These are phyloP conservation scores for Suhomyces taliae DNA, from an alignment of 1,139 yeast species.

Conservation along the genomic window DNA sequence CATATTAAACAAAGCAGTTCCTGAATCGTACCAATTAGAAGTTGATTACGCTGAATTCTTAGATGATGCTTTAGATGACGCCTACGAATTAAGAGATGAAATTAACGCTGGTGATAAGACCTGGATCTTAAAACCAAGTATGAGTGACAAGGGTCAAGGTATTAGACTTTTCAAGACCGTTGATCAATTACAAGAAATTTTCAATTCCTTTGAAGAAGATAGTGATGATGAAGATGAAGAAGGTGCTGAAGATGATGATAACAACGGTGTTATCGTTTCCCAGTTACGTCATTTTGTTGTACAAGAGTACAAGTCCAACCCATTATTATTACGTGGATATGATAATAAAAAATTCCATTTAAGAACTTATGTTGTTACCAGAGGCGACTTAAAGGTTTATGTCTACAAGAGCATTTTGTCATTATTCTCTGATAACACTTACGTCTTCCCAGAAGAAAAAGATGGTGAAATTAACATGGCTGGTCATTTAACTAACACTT, in stretches of 20 bases:
- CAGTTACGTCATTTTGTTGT: constrained; percentile 89
- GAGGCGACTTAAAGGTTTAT: constrained; percentile 71
- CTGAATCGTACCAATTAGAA: constrained; percentile 77
- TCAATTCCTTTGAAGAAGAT: constrained; percentile 80
- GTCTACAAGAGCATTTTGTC: constrained; percentile 80
- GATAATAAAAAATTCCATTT: constrained; percentile 82
- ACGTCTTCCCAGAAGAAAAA: constrained; percentile 36
- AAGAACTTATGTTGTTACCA: constrained; percentile 78
- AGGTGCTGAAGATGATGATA: constrained; percentile 28
- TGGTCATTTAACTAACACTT: constrained; percentile 90
- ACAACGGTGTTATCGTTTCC: constrained; percentile 71
- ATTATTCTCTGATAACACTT: constrained; percentile 67
- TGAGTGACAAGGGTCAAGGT: constrained; percentile 98
- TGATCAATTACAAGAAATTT: constrained; percentile 77
- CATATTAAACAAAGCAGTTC: constrained; percentile 58
- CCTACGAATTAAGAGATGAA: constrained; percentile 82
- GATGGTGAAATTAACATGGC: constrained; percentile 45
- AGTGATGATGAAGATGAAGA: constrained; percentile 56
- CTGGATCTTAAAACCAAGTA: constrained; percentile 92
- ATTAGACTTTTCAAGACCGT: constrained; percentile 77
- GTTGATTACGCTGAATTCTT: constrained; percentile 96
- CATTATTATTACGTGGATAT: constrained; percentile 63
- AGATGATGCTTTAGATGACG: constrained; percentile 90
- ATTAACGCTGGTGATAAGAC: constrained; percentile 61
- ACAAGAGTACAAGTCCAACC: constrained; percentile 71